Evolutionary conservation across 2,329 filamentous ascomycete species (phyloP), one percentile per base, ranked within the genome.

Genomic region (Paecilomyces sp.): DNA sequence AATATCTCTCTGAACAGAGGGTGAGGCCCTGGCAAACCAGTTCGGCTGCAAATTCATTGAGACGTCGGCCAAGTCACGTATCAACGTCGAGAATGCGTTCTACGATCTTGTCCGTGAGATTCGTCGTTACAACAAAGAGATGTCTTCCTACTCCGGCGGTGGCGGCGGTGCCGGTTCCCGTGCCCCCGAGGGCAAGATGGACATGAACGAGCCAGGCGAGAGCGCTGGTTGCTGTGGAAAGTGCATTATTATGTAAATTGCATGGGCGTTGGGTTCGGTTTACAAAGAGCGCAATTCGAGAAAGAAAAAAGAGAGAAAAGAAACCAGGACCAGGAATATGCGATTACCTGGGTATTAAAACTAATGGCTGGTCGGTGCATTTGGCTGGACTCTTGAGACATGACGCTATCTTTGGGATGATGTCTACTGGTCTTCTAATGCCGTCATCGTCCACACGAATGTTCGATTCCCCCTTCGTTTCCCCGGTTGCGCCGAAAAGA

Each of bases 11-110:
- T 22, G 15, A 52, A 25, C 77, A 97, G 93, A 97, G 87, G 93
- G 93, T 70, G 89, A 94, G 79, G 85, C 87, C 61, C 82, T 97
- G 67, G 93, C 92, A 64, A 85, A 85, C 68, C 87, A 88, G 65
- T 97, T 99, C 77, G 88, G 88, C 73, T 99, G 94, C 88, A 95
- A 94, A 75, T 99, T 97, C 81, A 96, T 97, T 80, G 94, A 99
- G 82, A 97, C 94, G 12, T 99, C 94, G 51, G 94, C 94, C 67
- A 99, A 97, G 81, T 96, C 92, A 63, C 89, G 93, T 75, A 95
- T 94, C 81, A 97, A 97, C 74, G 94, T 99, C 70, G 94, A 99
- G 79, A 92, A 95, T 79, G 92, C 93, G 58, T 99, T 99, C 80
- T 97, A 93, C 84, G 92, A 97, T 74, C 92, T 97, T 68, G 94